These are phyloP conservation scores for Centella asiatica DNA, from an alignment of 129 eudicot species.

Conservation along the genomic window DNA sequence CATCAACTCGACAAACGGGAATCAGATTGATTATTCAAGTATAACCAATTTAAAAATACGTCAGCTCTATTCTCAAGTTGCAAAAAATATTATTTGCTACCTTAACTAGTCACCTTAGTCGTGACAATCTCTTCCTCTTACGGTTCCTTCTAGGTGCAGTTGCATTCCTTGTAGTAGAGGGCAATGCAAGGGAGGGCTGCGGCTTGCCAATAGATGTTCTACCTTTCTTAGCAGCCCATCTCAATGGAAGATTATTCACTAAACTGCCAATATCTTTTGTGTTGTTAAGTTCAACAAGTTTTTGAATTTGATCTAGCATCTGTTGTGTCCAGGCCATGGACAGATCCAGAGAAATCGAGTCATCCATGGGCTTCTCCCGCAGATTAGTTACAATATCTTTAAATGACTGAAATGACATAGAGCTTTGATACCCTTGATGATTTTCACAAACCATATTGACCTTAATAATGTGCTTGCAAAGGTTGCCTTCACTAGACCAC, in stretches of 20 bases:
- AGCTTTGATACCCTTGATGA: constrained; percentile 22
- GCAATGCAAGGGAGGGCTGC: constrained; percentile 9
- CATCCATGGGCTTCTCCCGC: constrained; percentile 54
- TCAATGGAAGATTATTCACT: constrained; percentile 57
- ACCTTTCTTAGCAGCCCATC: constrained; percentile 54
- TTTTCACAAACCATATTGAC: constrained; percentile 71
- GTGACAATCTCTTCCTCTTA: constrained; percentile 76
- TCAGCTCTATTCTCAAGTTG: not conserved
- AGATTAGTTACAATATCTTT: constrained; percentile 40
- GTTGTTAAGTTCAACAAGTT: constrained; percentile 60
- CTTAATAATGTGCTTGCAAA: constrained; percentile 90
- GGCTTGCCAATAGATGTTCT: constrained; percentile 47
- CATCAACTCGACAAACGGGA: not conserved
- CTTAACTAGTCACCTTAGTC: constrained; percentile 29
- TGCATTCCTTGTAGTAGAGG: constrained; percentile 20
- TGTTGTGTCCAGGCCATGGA: constrained; percentile 67
- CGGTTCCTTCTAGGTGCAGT: constrained; percentile 39
- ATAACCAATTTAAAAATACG: not conserved
- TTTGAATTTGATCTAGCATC: constrained; percentile 62
- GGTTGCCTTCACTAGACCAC: constrained; percentile 84
- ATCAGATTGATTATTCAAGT: not conserved
- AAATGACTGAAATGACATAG: constrained; percentile 65
- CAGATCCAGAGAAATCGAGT: constrained; percentile 65
- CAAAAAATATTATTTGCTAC: not conserved
- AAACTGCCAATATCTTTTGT: constrained; percentile 48